A percentile compares a stretch with the other conserved stretches of the same genome.
Conservation (phyloP, 495 filamentous ascomycete genomes). For the Aspergillus haitiensis region DNA sequence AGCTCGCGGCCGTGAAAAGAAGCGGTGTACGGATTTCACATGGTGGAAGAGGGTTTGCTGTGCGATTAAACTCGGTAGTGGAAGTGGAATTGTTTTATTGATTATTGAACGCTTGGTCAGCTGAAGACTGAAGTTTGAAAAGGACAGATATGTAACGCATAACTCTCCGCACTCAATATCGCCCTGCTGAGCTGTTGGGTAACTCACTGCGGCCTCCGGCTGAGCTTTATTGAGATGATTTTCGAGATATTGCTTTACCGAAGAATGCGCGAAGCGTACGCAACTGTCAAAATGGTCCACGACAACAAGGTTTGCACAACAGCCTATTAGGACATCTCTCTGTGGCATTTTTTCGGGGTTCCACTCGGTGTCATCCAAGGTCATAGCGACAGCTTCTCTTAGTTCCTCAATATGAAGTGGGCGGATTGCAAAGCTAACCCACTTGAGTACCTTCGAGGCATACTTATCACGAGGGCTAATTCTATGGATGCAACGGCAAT, state of each 20-base stretch:
- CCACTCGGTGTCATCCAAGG: constrained; percentile 27
- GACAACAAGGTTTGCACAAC: constrained; percentile 35
- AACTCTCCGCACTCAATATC: constrained; percentile 26
- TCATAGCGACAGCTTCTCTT: constrained; percentile 35
- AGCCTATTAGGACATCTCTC: constrained; percentile 27
- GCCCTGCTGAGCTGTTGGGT: constrained; percentile 14
- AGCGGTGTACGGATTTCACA: background rate
- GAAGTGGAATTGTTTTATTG: background rate
- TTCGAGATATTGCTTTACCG: constrained; percentile 32
- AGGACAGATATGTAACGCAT: constrained; percentile 29
- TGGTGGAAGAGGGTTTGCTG: background rate
- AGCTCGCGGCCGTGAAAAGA: background rate
- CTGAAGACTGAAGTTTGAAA: constrained; percentile 28
- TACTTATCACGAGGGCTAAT: constrained; percentile 17
- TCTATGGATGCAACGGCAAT: constrained; percentile 24
- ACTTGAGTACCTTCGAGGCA: constrained; percentile 24
- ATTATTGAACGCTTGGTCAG: constrained; percentile 5
- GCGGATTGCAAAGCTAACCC: constrained; percentile 32
- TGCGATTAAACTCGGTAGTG: background rate
- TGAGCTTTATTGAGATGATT: constrained; percentile 13
- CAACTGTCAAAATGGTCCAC: constrained; percentile 23
- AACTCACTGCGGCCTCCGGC: too few relatives aligned
- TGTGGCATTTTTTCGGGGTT: constrained; percentile 25
- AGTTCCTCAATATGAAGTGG: constrained; percentile 38
- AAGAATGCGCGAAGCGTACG: constrained; percentile 38